phyloP scores from a whole-genome alignment of 805 yeast species.

The Ogataea paradorogensis region DNA sequence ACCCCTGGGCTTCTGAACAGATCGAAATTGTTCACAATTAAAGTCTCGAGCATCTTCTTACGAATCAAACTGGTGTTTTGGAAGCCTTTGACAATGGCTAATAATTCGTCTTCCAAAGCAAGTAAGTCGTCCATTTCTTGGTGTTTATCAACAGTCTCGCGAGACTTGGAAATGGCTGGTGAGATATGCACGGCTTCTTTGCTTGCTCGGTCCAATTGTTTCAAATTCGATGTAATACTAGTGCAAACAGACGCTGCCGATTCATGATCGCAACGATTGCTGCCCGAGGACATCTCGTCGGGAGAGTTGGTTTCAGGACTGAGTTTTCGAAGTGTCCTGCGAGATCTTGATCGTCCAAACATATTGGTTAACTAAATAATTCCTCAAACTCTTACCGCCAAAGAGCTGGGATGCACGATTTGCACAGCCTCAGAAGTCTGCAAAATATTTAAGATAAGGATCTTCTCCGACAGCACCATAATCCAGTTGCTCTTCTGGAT shows the following conservation, averaged over 20 bases:
- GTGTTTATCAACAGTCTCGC: not conserved
- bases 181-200: conserved; percentile 10
- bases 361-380: not conserved
- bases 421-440: conserved; percentile 25
- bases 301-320: conserved; percentile 1
- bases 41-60: conserved; percentile 12
- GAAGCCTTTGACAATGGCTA: conserved; percentile 9
- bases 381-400: not conserved
- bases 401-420: not conserved
- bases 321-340: conserved; percentile 5
- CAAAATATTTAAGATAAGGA: conserved; percentile 32
- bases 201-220: conserved; percentile 14
- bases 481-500: conserved; percentile 78
- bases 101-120: conserved; percentile 15
- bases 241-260: conserved; percentile 15
- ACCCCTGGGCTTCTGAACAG: conserved; percentile 16
- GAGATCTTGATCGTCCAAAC: conserved; percentile 11
- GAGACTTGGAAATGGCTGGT: not conserved
- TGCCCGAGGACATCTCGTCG: conserved; percentile 4
- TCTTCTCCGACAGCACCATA: conserved; percentile 67
- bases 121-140: conserved; percentile 11
- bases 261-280: conserved; percentile 9
- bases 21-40: conserved; percentile 16
- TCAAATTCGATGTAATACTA: conserved; percentile 17
- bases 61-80: conserved; percentile 11